Conservation (phyloP, 768 basidiomycete genomes). For the Phaffia tasmanica region DNA sequence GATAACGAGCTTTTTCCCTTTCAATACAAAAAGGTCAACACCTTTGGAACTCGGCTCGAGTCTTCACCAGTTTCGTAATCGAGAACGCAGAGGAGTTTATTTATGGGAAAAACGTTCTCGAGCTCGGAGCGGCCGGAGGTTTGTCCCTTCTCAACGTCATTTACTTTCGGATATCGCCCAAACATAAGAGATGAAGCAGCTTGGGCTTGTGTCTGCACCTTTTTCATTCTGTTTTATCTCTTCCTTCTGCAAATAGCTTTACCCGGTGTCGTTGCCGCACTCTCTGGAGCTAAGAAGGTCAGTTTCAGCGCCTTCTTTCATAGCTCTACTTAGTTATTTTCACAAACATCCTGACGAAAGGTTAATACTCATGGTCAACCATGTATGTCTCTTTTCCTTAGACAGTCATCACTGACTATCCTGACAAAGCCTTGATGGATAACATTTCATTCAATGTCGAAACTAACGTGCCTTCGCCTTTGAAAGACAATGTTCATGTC, state of each 20-base stretch:
- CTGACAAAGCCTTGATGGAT: slow-evolving; percentile 59
- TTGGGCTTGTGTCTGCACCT: not conserved
- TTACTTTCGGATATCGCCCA: no score
- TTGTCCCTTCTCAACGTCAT: not conserved
- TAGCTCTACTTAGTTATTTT: not conserved
- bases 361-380: not conserved
- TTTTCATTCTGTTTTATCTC: not conserved
- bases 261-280: slow-evolving; percentile 63
- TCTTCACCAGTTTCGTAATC: slow-evolving; percentile 33
- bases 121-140: slow-evolving; percentile 88
- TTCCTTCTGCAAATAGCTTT: slow-evolving; percentile 36
- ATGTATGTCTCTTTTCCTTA: slow-evolving; percentile 32
- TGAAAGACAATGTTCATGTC: slow-evolving; percentile 32
- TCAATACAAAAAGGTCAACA: slow-evolving; percentile 48
- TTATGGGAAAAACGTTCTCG: slow-evolving; percentile 50
- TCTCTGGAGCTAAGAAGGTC: slow-evolving; percentile 61
- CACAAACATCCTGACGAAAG: not conserved
- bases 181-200: no score
- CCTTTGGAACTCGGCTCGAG: slow-evolving; percentile 34
- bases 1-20: slow-evolving; percentile 67
- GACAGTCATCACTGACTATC: slow-evolving; percentile 88
- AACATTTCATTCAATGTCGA: slow-evolving; percentile 64
- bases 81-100: slow-evolving; percentile 31
- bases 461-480: slow-evolving; percentile 44
- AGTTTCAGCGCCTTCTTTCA: slow-evolving; percentile 16